phyloP scores from a whole-genome alignment of 805 yeast genomes.

The Zygosaccharomyces bailii region DNA sequence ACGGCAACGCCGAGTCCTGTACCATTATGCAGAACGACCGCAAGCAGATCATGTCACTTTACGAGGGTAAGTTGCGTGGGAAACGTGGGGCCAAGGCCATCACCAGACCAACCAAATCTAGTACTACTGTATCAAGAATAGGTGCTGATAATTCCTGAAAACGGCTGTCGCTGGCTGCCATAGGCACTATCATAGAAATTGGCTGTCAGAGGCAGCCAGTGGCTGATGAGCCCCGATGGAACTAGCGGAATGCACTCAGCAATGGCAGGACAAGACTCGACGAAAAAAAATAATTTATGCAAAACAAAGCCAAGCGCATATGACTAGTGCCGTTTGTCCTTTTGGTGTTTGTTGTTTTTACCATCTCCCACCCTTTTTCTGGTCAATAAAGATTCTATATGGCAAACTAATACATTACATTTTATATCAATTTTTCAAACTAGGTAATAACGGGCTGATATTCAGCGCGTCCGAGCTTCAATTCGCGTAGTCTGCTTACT shows the following conservation, averaged over 20 bases:
- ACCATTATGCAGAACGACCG: constrained; percentile 25
- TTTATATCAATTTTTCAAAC: not conserved
- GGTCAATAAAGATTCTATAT: not conserved
- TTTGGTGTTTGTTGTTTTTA: not conserved
- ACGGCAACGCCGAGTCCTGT: constrained; percentile 33
- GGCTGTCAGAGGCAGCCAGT: not conserved
- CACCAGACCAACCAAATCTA: not conserved
- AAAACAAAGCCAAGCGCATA: not conserved
- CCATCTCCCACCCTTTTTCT: not conserved
- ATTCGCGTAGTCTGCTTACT: not conserved
- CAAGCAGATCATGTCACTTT: constrained; percentile 21
- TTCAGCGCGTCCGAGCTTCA: not conserved
- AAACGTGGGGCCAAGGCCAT: not conserved
- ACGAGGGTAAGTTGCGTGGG: constrained; percentile 9
- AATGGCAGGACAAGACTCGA: not conserved
- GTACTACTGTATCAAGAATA: not conserved
- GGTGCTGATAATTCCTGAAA: not conserved
- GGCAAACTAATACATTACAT: not conserved
- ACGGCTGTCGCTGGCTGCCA: not conserved
- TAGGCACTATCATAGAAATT: too few species aligned
- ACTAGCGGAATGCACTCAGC: not conserved
- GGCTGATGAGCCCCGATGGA: not conserved
- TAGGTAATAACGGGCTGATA: not conserved
- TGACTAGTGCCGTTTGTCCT: not conserved
- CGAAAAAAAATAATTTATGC: not conserved